Evolutionary conservation across 768 basidiomycete species (phyloP), one percentile per base, ranked within the genome.

Genomic region (Lactarius hengduanensis): DNA sequence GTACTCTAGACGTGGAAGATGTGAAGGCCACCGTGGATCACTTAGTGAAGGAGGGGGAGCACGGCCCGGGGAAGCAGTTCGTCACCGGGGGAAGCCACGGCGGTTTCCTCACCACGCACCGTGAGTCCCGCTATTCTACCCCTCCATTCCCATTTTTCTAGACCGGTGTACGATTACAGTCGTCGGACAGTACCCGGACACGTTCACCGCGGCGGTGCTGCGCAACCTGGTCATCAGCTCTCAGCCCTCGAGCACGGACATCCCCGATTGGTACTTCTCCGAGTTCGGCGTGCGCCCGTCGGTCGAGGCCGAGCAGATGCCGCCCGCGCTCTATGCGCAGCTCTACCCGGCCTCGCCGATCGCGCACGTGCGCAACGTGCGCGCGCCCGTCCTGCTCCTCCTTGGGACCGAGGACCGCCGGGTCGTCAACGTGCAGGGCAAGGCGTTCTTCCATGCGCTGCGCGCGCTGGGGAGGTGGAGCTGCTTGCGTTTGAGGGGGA

Each of bases 251-350:
- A 68, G 67, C 38, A 75, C 73, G 6, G 78, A 79, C 64, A 78
- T 78, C 54, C 77, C 77, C 2, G 77, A 78, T 47, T 78, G 77
- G 78, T 76, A 69, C 22, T 73, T 69, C 66, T 56, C 28, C 53
- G 77, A 79, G 59, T 71, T 73, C 36, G 72, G 64, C 9, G 34
- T 72, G 30, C 59, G 66, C 6, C 59, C 62, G 1, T 57, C 65
- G 18, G 54, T 47, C 9, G 61, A 61, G 38, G 57, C 36, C 57
- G 69, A 69, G 10, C 64, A 70, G 54, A 53, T 69, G 61, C 56
- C 67, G 9, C 70, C 70, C 1, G 64, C 32, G 16, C 65, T 77
- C 6, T 73, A 76, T 54, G 55, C 54, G 26, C 61, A 61, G 26
- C 32, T 70, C 15, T 70, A 62, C 50, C 57, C 60, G 11, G 40